Base-by-base conservation (phyloP, 768 basidiomycete species). In the Epithele typhae region DNA sequence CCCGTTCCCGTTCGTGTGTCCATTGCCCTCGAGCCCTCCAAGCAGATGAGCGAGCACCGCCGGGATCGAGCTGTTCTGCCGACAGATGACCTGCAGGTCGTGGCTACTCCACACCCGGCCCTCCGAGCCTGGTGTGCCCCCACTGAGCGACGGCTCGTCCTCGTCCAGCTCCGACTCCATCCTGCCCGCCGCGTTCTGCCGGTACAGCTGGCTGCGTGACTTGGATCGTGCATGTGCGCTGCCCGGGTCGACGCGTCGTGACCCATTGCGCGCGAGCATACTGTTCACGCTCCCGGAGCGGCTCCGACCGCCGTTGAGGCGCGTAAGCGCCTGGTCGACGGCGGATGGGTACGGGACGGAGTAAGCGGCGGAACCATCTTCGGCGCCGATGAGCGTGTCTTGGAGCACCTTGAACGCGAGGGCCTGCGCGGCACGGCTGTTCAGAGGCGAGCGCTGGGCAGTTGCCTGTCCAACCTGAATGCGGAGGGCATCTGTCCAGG, bases 41-140 rank as follows among this genome's bases (percentile, higher is more conserved):
- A 80, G 77, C 37, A 88, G 63, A 52, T 76, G 74, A 41, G 82
- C 77, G 37, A 95, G 73, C 45, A 93, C 79, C 25, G 81, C 69
- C 3, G 88, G 78, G 30, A 97, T 81, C 12, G 87, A 75, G 60
- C 92, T 92, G 58, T 96, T 98, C 64, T 96, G 93, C 54, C 82
- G 80, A 61, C 92, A 94, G 25, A 88, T 78, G 57, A 85, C 65
- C 59, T 89, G 83, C 50, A 98, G 66, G 58, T 95, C 93, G 46
- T 81, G 80, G n/a, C 87, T 82, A 25, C 82, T 87, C 83, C 85
- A 88, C 45, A 81, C 52, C 32, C 74, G 74, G 27, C 76, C 76
- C 53, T 73, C 75, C 53, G 37, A 59, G 54, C 51, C 62, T 34
- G 30, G 45, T 49, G 46, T 60, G 37, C 15, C 30, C 30, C 58